Base-by-base conservation (phyloP, 164 flowering plant species). In the Aristolochia fimbriata region DNA sequence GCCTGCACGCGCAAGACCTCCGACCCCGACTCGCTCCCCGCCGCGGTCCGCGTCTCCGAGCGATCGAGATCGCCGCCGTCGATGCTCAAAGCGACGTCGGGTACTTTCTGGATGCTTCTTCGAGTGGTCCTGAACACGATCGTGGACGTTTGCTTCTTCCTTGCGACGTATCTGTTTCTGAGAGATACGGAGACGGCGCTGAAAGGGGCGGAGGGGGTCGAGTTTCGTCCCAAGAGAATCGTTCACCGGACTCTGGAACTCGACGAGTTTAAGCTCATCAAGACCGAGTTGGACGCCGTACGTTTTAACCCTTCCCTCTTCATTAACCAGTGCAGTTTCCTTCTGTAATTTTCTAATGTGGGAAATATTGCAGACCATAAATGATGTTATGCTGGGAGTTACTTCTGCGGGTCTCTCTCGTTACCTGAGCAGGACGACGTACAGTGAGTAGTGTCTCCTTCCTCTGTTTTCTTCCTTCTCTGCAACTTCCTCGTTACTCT, bases 201-300 rank as follows among this genome's bases (percentile, higher is more conserved):
- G 0, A 77, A 71, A 58, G 78, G 78, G 15, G 47, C 58, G 0
- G 61, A 62, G 1, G 83, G 73, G 1, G 62, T 64, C 30, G 80
- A 67, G 45, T 12, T 1, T 2, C 62, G 30, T 4, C 58, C 78
- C 0, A 64, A 69, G 47, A 45, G 83, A 20, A 56, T 78, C 47
- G 80, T 83, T 16, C 78, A 74, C 20, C 62, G 77, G 57, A 78
- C 71, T 0, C 62, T 85, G 15, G 77, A 79, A 62, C 57, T 85
- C 55, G 85, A 85, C 55, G 88, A 85, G n/a, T 49, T 85, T 2
- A 83, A 83, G 74, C 49, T 77, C 47, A 68, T 85, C 41, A 85
- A 80, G 70, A 76, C 54, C n/a, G 79, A 69, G 2, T 67, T 72
- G 71, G 65, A 73, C 23, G 31, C 68, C 66, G 90, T 82, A 65